Conservation (phyloP, 441 rosid species). For the Daphne laureola region DNA sequence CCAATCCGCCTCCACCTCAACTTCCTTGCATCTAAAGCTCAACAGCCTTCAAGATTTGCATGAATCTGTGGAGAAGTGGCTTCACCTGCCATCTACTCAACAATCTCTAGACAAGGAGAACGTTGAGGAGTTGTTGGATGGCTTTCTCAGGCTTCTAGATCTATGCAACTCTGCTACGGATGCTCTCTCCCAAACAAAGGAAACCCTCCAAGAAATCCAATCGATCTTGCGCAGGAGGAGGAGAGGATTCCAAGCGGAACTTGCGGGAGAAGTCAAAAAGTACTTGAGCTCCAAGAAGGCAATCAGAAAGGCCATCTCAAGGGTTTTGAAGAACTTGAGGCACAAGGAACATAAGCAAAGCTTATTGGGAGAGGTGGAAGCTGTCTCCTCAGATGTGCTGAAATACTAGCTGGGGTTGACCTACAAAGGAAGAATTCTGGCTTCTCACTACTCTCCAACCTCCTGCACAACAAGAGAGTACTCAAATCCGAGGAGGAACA, state of each 20-base stretch:
- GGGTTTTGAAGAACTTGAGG: conserved; percentile 18
- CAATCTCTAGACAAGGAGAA: conserved; percentile 16
- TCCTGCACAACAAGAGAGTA: conserved; percentile 17
- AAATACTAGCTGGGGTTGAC: conserved; percentile 17
- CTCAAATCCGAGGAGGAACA: conserved; percentile 14
- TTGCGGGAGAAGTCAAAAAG: conserved; percentile 14
- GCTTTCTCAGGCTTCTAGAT: conserved; percentile 28
- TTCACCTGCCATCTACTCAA: conserved; percentile 19
- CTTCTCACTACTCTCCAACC: conserved; percentile 32
- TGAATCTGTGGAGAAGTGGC: conserved; percentile 24
- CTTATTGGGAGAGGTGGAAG: conserved; percentile 18
- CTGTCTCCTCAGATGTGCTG: conserved; percentile 17
- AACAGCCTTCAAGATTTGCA: conserved; percentile 24
- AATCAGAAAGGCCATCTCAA: conserved; percentile 16
- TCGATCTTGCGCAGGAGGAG: conserved; percentile 22
- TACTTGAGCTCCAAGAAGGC: conserved; percentile 21
- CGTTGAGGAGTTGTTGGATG: conserved; percentile 28
- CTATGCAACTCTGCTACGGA: conserved; percentile 18
- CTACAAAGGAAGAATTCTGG: conserved; percentile 18
- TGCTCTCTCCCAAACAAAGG: conserved; percentile 18
- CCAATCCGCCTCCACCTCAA: conserved; percentile 19
- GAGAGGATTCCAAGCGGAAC: conserved; percentile 17
- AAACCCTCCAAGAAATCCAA: conserved; percentile 20
- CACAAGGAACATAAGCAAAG: conserved; percentile 14
- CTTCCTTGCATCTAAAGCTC: conserved; percentile 18